Conservation (phyloP, 257 asterid genomes). For the Gardenia jasminoides region DNA sequence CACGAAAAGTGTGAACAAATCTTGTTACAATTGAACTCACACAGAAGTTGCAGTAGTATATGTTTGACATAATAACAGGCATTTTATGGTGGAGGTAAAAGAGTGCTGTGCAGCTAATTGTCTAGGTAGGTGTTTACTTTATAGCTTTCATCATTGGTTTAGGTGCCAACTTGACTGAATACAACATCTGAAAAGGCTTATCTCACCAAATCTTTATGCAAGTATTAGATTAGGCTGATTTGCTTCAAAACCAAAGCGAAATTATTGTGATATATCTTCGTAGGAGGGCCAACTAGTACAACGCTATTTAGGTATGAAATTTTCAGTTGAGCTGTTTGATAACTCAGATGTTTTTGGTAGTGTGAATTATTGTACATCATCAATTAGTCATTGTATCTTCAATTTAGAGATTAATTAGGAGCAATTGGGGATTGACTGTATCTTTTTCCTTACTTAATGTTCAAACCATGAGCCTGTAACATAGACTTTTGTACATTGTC, state of each 20-base stretch:
- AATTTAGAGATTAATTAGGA: too few species aligned
- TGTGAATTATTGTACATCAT: too few species aligned
- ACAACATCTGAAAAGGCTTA: not conserved
- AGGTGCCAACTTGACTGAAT: slow-evolving; percentile 25
- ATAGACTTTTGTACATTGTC: too few species aligned
- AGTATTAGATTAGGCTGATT: not conserved
- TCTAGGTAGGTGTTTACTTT: slow-evolving; percentile 29
- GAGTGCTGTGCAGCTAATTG: slow-evolving; percentile 11
- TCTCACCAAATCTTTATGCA: slow-evolving; percentile 2
- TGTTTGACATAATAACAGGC: not conserved
- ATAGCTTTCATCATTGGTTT: slow-evolving; percentile 31
- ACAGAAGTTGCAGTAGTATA: not conserved
- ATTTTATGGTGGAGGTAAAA: slow-evolving; percentile 11
- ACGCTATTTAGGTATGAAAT: not conserved
- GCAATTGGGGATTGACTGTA: too few species aligned
- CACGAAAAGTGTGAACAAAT: not conserved
- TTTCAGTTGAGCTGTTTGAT: not conserved
- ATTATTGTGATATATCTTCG: not conserved
- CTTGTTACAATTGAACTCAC: not conserved
- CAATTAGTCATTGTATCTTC: too few species aligned
- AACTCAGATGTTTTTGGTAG: too few species aligned
- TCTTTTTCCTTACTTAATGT: too few species aligned
- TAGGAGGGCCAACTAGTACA: not conserved
- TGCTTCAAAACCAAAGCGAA: not conserved
- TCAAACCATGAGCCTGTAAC: too few species aligned